These are phyloP conservation scores for Quercus lobata DNA, from an alignment of 331 rosid species.

Conservation along the genomic window DNA sequence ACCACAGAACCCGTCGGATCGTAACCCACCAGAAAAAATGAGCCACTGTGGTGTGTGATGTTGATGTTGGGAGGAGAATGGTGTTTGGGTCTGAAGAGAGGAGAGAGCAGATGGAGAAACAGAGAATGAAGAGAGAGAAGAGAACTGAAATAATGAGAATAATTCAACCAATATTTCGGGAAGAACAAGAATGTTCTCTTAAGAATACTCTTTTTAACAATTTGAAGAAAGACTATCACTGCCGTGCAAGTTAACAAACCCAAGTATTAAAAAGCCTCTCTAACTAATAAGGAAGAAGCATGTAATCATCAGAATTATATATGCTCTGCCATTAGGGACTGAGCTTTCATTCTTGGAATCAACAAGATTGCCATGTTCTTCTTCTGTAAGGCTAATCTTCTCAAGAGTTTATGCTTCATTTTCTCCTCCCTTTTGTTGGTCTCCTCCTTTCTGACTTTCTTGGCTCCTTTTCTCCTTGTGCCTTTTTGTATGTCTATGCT, in stretches of 20 bases:
- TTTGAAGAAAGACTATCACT: conserved; percentile 24
- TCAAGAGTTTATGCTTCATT: conserved; percentile 15
- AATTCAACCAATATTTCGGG: background rate
- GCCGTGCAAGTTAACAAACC: conserved; percentile 25
- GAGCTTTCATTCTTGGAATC: conserved; percentile 5
- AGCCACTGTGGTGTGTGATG: too few relatives aligned
- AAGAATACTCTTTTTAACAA: background rate
- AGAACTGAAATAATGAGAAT: background rate
- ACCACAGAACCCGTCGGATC: too few relatives aligned
- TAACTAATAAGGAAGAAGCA: conserved; percentile 12
- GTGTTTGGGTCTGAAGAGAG: too few relatives aligned
- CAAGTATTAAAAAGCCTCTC: conserved; percentile 24
- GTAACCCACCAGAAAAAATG: too few relatives aligned
- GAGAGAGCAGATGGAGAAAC: too few relatives aligned
- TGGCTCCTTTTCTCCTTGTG: conserved; percentile 13
- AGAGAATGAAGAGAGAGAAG: too few relatives aligned
- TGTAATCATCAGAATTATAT: conserved; percentile 26
- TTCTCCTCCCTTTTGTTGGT: conserved; percentile 14
- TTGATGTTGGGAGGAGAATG: too few relatives aligned
- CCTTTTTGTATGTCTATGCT: conserved; percentile 8
- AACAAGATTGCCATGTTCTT: conserved; percentile 29
- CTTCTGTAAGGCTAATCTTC: conserved; percentile 32
- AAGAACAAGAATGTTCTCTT: conserved; percentile 5
- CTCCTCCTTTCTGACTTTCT: background rate
- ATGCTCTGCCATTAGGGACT: background rate